Evolutionary conservation across 2,329 filamentous ascomycete genomes (phyloP).

Genomic region (Trichothecium sympodiale): DNA sequence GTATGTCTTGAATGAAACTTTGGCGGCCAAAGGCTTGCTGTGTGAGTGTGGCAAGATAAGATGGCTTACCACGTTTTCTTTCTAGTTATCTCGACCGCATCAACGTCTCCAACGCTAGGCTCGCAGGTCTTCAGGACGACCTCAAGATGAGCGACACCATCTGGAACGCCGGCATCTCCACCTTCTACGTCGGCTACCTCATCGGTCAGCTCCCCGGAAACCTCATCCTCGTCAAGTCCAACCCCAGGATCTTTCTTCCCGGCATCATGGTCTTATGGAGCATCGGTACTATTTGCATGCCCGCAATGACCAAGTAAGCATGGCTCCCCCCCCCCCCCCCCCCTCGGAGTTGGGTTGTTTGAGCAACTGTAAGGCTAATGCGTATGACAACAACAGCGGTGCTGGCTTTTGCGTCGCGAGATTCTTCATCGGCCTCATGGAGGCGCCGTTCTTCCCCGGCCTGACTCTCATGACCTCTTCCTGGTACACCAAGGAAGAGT

Average conservation of each 20-base stretch:
- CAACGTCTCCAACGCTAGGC: constrained; percentile 32
- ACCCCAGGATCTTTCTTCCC: constrained; percentile 23
- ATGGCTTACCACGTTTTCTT: constrained; percentile 1
- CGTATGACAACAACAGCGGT: constrained; percentile 30
- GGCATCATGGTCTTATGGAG: constrained; percentile 28
- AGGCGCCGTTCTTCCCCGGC: constrained; percentile 32
- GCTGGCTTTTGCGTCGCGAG: constrained; percentile 15
- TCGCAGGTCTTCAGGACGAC: constrained; percentile 23
- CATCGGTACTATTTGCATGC: constrained; percentile 28
- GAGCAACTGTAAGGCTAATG: too few relatives aligned
- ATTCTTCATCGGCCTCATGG: constrained; percentile 16
- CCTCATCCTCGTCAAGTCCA: constrained; percentile 26
- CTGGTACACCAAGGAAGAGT: constrained; percentile 32
- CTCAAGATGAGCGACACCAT: constrained; percentile 20
- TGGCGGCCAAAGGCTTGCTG: too few relatives aligned
- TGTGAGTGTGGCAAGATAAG: too few relatives aligned
- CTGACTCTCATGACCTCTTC: constrained; percentile 32
- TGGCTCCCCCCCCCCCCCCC: too few relatives aligned
- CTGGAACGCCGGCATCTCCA: constrained; percentile 27
- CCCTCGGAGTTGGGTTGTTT: too few relatives aligned
- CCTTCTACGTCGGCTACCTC: constrained; percentile 32
- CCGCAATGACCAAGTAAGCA: constrained; percentile 19
- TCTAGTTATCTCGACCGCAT: constrained; percentile 35
- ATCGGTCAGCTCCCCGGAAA: constrained; percentile 32
- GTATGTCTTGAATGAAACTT: not conserved